These are phyloP conservation scores for Ogataea zsoltii DNA, from an alignment of 805 yeast genomes.

Conservation along the genomic window DNA sequence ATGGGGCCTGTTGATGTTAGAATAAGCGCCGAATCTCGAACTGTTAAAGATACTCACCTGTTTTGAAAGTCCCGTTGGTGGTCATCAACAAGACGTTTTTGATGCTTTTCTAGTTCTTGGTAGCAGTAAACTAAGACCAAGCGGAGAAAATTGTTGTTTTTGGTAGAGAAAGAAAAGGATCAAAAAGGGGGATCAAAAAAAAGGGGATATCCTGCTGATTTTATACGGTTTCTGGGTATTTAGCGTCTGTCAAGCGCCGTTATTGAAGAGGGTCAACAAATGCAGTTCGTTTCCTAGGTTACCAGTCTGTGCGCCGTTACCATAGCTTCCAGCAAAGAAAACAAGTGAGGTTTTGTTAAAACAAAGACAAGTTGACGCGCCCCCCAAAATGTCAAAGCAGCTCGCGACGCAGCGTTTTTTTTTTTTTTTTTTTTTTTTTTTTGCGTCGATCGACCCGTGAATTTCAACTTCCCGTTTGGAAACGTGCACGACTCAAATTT, in stretches of 20 bases:
- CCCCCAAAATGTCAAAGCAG: background rate
- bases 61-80: too few relatives aligned
- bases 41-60: background rate
- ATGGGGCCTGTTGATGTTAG: background rate
- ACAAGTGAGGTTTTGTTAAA: too few relatives aligned
- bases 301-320: too few relatives aligned
- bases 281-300: too few relatives aligned
- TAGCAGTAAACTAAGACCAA: too few relatives aligned
- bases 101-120: too few relatives aligned
- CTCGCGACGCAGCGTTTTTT: background rate
- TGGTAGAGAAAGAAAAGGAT: background rate
- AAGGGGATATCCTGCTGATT: background rate
- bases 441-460: background rate
- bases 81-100: background rate
- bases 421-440: too few relatives aligned
- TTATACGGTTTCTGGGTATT: background rate
- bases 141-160: background rate
- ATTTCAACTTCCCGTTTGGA: background rate
- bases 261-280: too few relatives aligned
- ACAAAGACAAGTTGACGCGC: too few relatives aligned
- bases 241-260: too few relatives aligned
- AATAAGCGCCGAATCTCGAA: background rate
- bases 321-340: too few relatives aligned
- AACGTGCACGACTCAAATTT: background rate
- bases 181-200: background rate